phyloP scores from a whole-genome alignment of 495 filamentous ascomycete genomes.

The Podospora anserina region DNA sequence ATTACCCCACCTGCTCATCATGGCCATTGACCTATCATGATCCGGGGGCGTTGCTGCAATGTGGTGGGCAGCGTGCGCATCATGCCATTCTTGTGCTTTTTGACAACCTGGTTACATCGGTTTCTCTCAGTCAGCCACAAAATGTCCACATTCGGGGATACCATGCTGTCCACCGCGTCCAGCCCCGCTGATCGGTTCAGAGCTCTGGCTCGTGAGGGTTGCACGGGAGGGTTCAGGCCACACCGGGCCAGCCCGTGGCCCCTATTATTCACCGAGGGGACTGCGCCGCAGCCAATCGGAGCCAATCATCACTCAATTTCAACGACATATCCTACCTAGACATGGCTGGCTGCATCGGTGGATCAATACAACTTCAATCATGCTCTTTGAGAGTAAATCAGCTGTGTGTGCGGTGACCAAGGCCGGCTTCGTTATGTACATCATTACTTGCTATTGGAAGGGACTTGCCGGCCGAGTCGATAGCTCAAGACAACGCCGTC shows the following conservation, averaged over 20 bases:
- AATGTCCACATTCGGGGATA: constrained; percentile 1
- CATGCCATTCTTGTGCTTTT: not conserved
- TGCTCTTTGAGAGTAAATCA: too few species aligned
- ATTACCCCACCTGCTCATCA: not conserved
- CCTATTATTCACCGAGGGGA: not conserved
- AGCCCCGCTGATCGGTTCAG: constrained; percentile 1
- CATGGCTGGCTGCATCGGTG: not conserved
- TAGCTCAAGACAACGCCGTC: not conserved
- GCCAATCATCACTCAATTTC: not conserved
- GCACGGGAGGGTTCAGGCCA: constrained; percentile 2
- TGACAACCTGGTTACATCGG: not conserved
- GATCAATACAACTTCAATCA: not conserved
- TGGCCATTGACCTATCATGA: not conserved
- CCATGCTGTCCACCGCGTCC: not conserved
- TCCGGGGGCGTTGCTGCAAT: not conserved
- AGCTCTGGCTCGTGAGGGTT: not conserved
- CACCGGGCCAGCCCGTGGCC: not conserved
- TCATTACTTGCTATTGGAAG: not conserved
- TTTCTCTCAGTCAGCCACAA: not conserved
- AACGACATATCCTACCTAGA: not conserved
- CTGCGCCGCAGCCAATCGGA: not conserved
- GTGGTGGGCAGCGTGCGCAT: not conserved
- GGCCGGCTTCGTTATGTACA: not conserved
- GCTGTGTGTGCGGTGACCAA: not conserved
- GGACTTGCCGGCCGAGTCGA: not conserved